phyloP scores from a whole-genome alignment of 768 basidiomycete species.

The Tylopilus vinaceipallidus region DNA sequence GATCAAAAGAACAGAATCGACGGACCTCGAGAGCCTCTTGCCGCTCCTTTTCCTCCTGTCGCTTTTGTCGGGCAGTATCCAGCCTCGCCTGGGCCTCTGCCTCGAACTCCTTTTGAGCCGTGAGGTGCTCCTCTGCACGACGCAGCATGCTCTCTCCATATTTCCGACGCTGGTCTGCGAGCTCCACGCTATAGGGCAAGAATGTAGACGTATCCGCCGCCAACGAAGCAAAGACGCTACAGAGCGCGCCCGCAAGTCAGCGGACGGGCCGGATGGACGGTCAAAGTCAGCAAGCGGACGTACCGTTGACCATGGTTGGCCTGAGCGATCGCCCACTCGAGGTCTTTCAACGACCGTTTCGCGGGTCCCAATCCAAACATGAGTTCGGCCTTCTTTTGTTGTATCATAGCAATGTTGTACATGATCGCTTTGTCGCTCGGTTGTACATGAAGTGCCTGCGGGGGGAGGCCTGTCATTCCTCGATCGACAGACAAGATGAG shows the following conservation, averaged over 20 bases:
- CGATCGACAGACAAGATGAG: not conserved
- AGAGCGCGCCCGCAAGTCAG: not conserved
- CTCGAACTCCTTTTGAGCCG: slow-evolving; percentile 70
- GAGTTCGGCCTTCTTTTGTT: slow-evolving; percentile 94
- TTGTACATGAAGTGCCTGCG: slow-evolving; percentile 77
- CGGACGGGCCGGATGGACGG: not conserved
- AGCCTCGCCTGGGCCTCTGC: slow-evolving; percentile 67
- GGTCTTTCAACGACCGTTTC: slow-evolving; percentile 79
- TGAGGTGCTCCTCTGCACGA: slow-evolving; percentile 76
- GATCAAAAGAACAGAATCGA: slow-evolving; percentile 7
- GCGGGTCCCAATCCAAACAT: slow-evolving; percentile 68
- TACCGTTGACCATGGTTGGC: slow-evolving; percentile 87
- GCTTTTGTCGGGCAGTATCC: slow-evolving; percentile 69
- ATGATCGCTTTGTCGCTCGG: slow-evolving; percentile 87
- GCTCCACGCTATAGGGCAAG: slow-evolving; percentile 81
- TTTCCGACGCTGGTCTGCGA: slow-evolving; percentile 85
- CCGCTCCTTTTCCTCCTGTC: slow-evolving; percentile 77
- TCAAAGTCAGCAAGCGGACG: slow-evolving; percentile 19
- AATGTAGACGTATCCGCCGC: slow-evolving; percentile 66
- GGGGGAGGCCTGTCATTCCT: slow-evolving; percentile 1
- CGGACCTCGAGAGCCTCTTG: slow-evolving; percentile 65
- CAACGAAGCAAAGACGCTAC: slow-evolving; percentile 84
- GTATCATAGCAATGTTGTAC: slow-evolving; percentile 98
- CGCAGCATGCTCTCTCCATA: slow-evolving; percentile 88
- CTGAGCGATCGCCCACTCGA: slow-evolving; percentile 74